Base-by-base conservation (phyloP, 2,329 filamentous ascomycete genomes). In the Aspergillus floridensis region DNA sequence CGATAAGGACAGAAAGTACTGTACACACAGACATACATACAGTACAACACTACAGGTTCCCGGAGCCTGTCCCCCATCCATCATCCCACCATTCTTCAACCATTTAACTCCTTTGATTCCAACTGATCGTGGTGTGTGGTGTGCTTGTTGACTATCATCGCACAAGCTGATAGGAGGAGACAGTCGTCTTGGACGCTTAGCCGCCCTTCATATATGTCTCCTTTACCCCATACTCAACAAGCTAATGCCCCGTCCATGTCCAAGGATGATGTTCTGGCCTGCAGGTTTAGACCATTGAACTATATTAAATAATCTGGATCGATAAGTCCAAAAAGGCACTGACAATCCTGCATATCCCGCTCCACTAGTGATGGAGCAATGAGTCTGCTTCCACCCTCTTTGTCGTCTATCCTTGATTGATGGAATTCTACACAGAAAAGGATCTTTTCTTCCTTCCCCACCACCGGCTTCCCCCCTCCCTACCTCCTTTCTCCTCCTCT, bases 1-100 rank as follows among this genome's bases (percentile, higher is more conserved):
- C 59, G 62, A 65, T 66, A 64, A 63, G 59, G 60, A 60, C 50
- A 63, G 50, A 61, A 29, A 61, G 57, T 62, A 61, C 59, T 32
- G 32, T 49, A 11, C 48, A 41, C 31, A 19, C 29, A 26, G 16
- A 22, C 26, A 29, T 29, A 29, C 26, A 29, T 29, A 29, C 26
- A 29, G 26, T 29, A 29, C 26, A 29, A 29, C 26, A 8, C 26
- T 29, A 29, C 26, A 29, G 26, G 26, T 29, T 29, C 26, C 26
- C 26, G n/a, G n/a, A n/a, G n/a, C 38, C n/a, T 14, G 32, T 41
- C 32, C 31, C 35, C 49, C 29, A 32, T 38, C 32, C 16, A 22
- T 38, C 32, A 32, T 26, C 4, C 38, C 7, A 44, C 38, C 38
- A 44, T 44, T 19, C n/a, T 16, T 44, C 38, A 19, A 19, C 38